These are phyloP conservation scores for Santalum album DNA, from an alignment of 164 flowering plant species.

Conservation along the genomic window DNA sequence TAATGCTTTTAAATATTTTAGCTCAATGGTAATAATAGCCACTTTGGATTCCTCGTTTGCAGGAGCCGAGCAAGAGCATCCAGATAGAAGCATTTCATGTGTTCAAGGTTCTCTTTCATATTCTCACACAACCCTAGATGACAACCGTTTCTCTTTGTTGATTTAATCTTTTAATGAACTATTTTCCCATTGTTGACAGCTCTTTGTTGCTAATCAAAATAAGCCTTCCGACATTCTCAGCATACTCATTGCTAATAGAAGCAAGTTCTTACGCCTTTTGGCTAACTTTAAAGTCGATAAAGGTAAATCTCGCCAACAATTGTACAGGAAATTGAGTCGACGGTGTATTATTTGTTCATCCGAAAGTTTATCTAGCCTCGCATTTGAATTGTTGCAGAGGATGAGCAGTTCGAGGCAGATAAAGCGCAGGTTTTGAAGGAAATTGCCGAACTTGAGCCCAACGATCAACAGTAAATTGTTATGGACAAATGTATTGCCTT, in stretches of 20 bases:
- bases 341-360: too few relatives aligned
- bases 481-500: constrained; percentile 8
- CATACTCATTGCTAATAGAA: constrained; percentile 3
- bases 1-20: too few relatives aligned
- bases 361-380: background rate
- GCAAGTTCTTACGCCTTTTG: constrained; percentile 1
- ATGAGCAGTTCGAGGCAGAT: constrained; percentile 75
- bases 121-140: background rate
- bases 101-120: constrained; percentile 4
- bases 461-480: constrained; percentile 23
- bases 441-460: constrained; percentile 38
- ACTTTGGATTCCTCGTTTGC: constrained; percentile 12
- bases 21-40: too few relatives aligned
- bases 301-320: background rate
- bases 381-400: constrained; percentile 35
- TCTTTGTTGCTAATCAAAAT: constrained; percentile 2
- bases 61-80: constrained; percentile 87
- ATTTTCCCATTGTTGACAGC: background rate
- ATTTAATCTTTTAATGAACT: too few relatives aligned
- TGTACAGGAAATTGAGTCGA: too few relatives aligned
- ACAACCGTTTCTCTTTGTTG: too few relatives aligned
- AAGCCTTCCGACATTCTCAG: constrained; percentile 1
- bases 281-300: background rate
- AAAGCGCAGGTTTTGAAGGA: constrained; percentile 61
- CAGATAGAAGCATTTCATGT: constrained; percentile 26